phyloP scores from a whole-genome alignment of 257 asterid genomes.

The Misopates orontium region DNA sequence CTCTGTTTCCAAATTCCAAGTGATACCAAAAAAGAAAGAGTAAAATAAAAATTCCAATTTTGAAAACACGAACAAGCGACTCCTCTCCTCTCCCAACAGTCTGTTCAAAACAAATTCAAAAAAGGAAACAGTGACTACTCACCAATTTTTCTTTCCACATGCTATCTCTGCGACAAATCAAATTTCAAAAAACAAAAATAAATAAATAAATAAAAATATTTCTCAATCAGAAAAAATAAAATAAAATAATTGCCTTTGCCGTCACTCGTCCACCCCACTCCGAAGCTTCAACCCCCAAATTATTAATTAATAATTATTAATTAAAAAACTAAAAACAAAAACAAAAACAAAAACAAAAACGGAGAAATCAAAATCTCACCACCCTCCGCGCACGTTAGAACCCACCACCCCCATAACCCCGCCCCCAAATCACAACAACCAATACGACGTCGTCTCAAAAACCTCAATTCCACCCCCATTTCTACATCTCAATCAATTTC shows the following conservation, averaged over 20 bases:
- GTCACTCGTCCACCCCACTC: conserved; percentile 33
- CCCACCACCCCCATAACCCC: conserved; percentile 36
- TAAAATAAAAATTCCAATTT: no score
- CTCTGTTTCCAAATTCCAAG: no score
- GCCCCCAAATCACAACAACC: conserved; percentile 28
- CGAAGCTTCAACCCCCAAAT: conserved; percentile 21
- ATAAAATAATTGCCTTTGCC: conserved; percentile 32
- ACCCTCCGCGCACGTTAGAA: conserved; percentile 61
- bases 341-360: not conserved
- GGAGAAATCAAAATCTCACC: conserved; percentile 32
- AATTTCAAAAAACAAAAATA: conserved; percentile 17
- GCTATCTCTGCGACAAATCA: conserved; percentile 18
- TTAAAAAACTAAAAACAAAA: conserved; percentile 28
- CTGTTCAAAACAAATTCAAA: no score
- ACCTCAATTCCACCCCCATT: conserved; percentile 20
- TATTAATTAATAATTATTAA: no score
- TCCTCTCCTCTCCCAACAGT: no score
- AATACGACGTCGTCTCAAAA: conserved; percentile 34
- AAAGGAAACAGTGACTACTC: no score
- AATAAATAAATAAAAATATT: not conserved
- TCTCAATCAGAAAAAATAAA: conserved; percentile 17
- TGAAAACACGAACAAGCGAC: no score
- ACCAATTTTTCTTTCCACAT: not conserved
- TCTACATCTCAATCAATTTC: not conserved
- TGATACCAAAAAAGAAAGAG: no score